Evolutionary conservation across 139 green algal genomes (phyloP).

Genomic region (Chlamydomonas eustigma): DNA sequence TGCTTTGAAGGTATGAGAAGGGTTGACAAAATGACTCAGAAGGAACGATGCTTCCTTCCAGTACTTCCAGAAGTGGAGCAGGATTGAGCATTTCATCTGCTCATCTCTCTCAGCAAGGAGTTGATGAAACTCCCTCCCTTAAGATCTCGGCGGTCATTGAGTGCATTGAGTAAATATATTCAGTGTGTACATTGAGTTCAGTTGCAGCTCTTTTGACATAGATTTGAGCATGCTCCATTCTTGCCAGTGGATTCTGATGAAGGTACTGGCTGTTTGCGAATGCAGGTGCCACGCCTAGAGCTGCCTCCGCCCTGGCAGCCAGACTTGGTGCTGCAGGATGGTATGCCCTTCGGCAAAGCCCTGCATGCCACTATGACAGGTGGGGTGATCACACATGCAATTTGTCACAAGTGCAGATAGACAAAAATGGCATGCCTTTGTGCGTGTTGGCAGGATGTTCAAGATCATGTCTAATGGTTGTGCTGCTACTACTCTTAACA

Average conservation of each 20-base stretch:
- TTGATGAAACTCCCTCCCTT: too few species aligned
- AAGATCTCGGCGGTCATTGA: too few species aligned
- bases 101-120: too few species aligned
- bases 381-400: conserved; percentile 30
- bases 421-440: not conserved
- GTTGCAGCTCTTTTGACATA: not conserved
- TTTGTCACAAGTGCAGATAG: not conserved
- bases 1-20: conserved; percentile 46
- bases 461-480: too few species aligned
- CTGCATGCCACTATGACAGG: conserved; percentile 47
- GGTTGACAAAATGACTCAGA: not conserved
- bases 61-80: too few species aligned
- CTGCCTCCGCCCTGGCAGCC: not conserved
- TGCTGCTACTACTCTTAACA: too few species aligned
- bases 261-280: not conserved
- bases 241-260: not conserved
- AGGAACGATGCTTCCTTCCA: not conserved
- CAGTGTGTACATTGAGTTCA: not conserved
- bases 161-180: not conserved
- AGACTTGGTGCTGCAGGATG: conserved; percentile 22
- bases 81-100: too few species aligned
- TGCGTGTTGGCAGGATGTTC: not conserved
- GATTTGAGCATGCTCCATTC: not conserved
- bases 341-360: conserved; percentile 39
- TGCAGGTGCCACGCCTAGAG: not conserved